A percentile compares a stretch with the other conserved stretches of the same genome.
These are phyloP conservation scores for Arabis alpina DNA, from an alignment of 345 rosid species.

Conservation along the genomic window DNA sequence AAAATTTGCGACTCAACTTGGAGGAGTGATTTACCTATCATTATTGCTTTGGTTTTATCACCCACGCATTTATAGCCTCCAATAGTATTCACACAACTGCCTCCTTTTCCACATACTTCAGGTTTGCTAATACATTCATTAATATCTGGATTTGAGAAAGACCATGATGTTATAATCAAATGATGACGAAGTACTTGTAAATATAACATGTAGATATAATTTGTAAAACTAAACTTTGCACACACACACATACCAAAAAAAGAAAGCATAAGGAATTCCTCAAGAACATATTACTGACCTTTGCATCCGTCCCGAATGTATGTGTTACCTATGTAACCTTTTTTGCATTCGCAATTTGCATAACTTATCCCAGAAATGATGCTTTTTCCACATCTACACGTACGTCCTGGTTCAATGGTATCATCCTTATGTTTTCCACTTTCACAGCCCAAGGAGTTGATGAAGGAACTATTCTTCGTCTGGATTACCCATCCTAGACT, in stretches of 20 bases:
- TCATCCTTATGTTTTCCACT: no score
- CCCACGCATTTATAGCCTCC: neutral
- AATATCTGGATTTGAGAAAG: slow-evolving; percentile 1
- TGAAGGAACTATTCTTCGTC: neutral
- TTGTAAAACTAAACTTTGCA: no score
- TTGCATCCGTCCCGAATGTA: slow-evolving; percentile 21
- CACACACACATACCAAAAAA: neutral
- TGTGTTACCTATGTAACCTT: slow-evolving; percentile 47
- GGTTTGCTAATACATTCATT: neutral
- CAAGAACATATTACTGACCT: slow-evolving; percentile 33
- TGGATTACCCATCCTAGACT: slow-evolving; percentile 45
- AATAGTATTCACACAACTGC: neutral
- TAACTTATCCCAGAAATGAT: neutral
- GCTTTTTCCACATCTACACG: no score
- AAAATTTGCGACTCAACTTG: neutral
- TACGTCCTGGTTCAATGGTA: no score
- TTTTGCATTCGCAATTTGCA: slow-evolving; percentile 35
- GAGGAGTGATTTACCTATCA: slow-evolving; percentile 12
- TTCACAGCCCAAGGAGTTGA: slow-evolving; percentile 19
- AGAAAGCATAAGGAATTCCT: neutral
- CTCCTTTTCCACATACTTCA: neutral
- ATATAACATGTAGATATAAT: no score
- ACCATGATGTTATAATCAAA: no score
- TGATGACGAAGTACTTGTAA: no score
- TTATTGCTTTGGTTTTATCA: neutral